Evolutionary conservation across 805 yeast genomes (phyloP).

Genomic region (Candida vartiovaarae): DNA sequence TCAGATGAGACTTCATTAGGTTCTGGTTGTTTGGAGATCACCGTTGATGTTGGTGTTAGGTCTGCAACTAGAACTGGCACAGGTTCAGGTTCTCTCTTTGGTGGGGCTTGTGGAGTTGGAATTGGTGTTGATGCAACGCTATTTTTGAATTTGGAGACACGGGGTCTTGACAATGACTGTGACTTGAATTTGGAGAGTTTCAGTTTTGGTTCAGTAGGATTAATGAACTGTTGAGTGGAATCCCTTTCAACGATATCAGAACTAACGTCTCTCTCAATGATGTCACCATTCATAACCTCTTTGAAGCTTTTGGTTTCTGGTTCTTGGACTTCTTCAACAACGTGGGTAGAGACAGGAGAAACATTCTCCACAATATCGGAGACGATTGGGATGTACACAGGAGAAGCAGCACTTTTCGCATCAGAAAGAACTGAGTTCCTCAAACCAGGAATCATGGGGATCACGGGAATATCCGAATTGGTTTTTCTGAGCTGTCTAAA

Average conservation of each 20-base stretch:
- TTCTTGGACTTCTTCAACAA: slow-evolving; percentile 3
- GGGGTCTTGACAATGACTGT: not conserved
- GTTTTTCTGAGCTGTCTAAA: slow-evolving; percentile 15
- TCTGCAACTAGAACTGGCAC: too few relatives aligned
- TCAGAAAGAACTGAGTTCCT: not conserved
- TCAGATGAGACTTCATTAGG: slow-evolving; percentile 3
- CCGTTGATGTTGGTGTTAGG: too few relatives aligned
- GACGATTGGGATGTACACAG: not conserved
- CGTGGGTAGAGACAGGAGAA: not conserved
- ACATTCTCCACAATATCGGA: slow-evolving; percentile 5
- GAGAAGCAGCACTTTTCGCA: not conserved
- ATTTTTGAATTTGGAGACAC: slow-evolving; percentile 6
- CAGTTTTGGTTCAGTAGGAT: slow-evolving; percentile 1
- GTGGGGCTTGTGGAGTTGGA: not conserved
- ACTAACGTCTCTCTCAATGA: slow-evolving; percentile 9
- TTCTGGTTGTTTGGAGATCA: not conserved
- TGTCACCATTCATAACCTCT: not conserved
- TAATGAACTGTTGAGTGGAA: not conserved
- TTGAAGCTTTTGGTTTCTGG: not conserved
- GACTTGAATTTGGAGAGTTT: slow-evolving; percentile 1
- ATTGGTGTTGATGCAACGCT: not conserved
- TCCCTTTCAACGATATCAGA: slow-evolving; percentile 7
- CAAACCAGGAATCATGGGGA: too few relatives aligned
- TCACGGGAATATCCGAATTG: not conserved
- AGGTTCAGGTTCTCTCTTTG: too few relatives aligned